A percentile compares a stretch with the other conserved stretches of the same genome.
Conservation (phyloP, 2,329 filamentous ascomycete genomes). For the Leptographium flavum region DNA sequence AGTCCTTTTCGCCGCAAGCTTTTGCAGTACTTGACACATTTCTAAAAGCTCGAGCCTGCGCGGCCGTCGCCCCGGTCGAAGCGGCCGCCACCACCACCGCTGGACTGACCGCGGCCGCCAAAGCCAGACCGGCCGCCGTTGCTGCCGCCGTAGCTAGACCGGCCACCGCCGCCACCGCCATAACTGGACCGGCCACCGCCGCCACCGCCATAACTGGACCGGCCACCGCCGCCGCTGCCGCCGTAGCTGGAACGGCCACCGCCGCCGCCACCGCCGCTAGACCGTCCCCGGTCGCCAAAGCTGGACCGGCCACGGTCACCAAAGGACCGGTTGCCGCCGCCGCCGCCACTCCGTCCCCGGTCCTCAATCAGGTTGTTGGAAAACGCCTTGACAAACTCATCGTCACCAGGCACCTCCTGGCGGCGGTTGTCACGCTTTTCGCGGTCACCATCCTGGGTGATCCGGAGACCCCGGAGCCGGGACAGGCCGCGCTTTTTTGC, state of each 20-base stretch:
- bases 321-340: background rate
- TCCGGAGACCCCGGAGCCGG: slow-evolving; percentile 4
- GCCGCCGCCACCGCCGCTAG: too few relatives aligned
- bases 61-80: background rate
- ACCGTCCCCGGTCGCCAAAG: too few relatives aligned
- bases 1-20: background rate
- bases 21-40: background rate
- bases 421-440: background rate
- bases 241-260: background rate
- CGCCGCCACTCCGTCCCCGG: background rate
- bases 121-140: background rate
- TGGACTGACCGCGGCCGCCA: background rate
- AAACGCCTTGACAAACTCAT: too few relatives aligned
- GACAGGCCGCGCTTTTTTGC: slow-evolving; percentile 6
- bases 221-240: background rate
- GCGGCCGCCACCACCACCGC: background rate
- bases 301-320: background rate
- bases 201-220: background rate
- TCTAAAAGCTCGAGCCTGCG: background rate
- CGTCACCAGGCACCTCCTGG: background rate
- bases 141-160: background rate
- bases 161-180: background rate
- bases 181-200: background rate
- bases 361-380: too few relatives aligned
- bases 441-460: background rate